Evolutionary conservation across 768 basidiomycete genomes (phyloP).

Genomic region (Boletus rex-veris): DNA sequence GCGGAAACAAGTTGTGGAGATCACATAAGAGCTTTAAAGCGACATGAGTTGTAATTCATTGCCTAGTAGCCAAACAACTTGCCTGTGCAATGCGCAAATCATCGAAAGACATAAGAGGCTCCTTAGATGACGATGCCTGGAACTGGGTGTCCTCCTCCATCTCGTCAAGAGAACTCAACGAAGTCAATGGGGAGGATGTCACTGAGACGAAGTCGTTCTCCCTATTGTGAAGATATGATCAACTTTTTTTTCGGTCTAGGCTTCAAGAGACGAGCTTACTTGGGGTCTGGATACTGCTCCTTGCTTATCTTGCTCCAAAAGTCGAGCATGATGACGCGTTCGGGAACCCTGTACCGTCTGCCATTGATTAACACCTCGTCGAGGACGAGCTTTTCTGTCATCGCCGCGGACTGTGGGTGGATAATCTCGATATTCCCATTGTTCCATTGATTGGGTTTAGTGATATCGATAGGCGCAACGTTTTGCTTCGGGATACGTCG

Average conservation of each 20-base stretch:
- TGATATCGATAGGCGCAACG: constrained; percentile 66
- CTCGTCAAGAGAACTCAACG: constrained; percentile 70
- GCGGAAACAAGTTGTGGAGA: constrained; percentile 26
- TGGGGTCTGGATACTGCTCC: constrained; percentile 38
- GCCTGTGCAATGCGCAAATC: constrained; percentile 63
- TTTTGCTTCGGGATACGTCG: constrained; percentile 75
- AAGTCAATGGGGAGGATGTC: constrained; percentile 70
- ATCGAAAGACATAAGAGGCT: constrained; percentile 37
- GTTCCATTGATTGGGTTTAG: constrained; percentile 70
- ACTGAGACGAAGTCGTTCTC: constrained; percentile 40
- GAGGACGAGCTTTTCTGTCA: constrained; percentile 50
- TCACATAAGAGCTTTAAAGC: constrained; percentile 39
- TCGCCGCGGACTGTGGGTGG: constrained; percentile 54
- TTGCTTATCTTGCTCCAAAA: constrained; percentile 85
- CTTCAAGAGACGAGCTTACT: constrained; percentile 34
- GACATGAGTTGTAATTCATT: constrained; percentile 11
- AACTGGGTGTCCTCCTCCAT: constrained; percentile 35
- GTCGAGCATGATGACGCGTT: constrained; percentile 86
- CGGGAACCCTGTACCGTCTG: constrained; percentile 89
- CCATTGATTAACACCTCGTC: constrained; percentile 88
- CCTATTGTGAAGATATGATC: constrained; percentile 5
- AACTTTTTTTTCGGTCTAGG: background rate
- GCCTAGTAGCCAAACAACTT: constrained; percentile 13
- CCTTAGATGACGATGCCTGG: constrained; percentile 22
- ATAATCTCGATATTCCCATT: constrained; percentile 92